Conservation (phyloP, 345 rosid genomes). For the Hibiscus mutabilis region DNA sequence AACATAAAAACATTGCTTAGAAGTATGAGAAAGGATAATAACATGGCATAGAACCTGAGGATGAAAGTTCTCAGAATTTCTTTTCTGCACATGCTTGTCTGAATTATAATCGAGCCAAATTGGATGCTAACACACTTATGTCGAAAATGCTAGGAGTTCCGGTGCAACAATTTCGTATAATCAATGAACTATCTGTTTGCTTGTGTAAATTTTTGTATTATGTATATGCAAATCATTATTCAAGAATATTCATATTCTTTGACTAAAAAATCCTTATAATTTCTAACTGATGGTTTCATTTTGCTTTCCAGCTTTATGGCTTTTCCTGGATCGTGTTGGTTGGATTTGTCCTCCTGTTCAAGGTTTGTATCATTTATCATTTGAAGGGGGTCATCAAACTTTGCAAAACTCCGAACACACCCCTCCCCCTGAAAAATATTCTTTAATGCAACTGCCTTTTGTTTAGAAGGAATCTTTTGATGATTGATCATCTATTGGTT, state of each 20-base stretch:
- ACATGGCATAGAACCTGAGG: background rate
- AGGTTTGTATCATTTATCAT: conserved; percentile 39
- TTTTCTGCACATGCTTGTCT: background rate
- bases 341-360: conserved; percentile 56
- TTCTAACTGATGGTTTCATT: conserved; percentile 16
- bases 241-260: background rate
- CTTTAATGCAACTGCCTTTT: background rate
- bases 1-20: background rate
- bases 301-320: conserved; percentile 61
- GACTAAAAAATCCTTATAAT: background rate
- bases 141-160: background rate
- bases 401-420: background rate
- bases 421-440: background rate
- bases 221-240: background rate
- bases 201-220: background rate
- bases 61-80: background rate
- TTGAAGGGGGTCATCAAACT: background rate
- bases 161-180: background rate
- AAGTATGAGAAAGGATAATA: background rate
- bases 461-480: background rate
- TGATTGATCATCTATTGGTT: conserved; percentile 7
- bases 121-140: background rate
- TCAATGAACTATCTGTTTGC: background rate
- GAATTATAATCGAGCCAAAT: background rate
- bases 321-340: conserved; percentile 84